phyloP scores from a whole-genome alignment of 371 early-diverging fungal genomes.

The Sporodiniella umbellata region DNA sequence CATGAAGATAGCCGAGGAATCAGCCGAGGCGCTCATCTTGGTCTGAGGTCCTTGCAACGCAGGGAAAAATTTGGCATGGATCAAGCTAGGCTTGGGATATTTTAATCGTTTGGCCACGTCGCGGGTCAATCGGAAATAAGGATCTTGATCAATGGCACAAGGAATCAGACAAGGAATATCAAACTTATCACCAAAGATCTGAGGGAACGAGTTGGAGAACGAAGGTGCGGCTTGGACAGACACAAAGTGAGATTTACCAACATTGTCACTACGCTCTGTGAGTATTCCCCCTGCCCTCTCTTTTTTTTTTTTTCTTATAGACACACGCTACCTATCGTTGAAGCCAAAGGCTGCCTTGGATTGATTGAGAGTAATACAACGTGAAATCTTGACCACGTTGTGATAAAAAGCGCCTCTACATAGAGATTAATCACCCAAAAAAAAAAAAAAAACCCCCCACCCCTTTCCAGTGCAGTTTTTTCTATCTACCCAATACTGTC shows the following conservation, averaged over 20 bases:
- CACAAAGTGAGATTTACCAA: conserved; percentile 93
- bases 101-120: conserved; percentile 95
- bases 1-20: conserved; percentile 94
- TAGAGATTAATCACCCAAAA: conserved; percentile 2
- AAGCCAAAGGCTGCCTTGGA: conserved; percentile 95
- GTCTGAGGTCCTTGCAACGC: conserved; percentile 95
- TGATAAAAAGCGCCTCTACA: conserved; percentile 90
- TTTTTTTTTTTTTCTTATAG: too few species aligned
- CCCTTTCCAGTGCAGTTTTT: background rate
- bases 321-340: conserved; percentile 58
- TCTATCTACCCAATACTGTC: conserved; percentile 80
- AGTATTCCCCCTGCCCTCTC: background rate
- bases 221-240: conserved; percentile 94
- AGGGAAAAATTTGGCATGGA: conserved; percentile 98
- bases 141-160: conserved; percentile 99
- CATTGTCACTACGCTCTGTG: conserved; percentile 62
- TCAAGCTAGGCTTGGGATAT: conserved; percentile 94
- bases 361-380: conserved; percentile 79
- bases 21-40: conserved; percentile 98
- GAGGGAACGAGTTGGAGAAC: conserved; percentile 93
- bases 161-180: conserved; percentile 98
- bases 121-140: conserved; percentile 99
- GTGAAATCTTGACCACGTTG: conserved; percentile 87
- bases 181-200: conserved; percentile 88
- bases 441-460: too few species aligned